phyloP scores from a whole-genome alignment of 306 rosid genomes.

The Fagus sylvatica region DNA sequence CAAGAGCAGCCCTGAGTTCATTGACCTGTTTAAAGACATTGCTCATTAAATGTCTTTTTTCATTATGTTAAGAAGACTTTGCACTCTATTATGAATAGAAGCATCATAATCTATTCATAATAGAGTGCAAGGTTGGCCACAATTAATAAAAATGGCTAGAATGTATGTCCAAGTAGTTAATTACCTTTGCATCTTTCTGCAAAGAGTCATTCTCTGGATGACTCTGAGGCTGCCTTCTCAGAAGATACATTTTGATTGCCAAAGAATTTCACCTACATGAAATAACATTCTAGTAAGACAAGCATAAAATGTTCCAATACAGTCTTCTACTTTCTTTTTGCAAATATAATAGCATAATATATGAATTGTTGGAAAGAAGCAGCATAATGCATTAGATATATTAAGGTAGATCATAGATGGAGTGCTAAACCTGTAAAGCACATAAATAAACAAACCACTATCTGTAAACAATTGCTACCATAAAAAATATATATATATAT shows the following conservation, averaged over 20 bases:
- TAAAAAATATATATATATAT: neutral
- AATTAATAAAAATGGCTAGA: neutral
- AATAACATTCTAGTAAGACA: slow-evolving; percentile 20
- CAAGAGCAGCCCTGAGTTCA: slow-evolving; percentile 65
- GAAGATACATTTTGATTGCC: slow-evolving; percentile 56
- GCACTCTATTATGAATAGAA: neutral
- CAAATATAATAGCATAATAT: neutral
- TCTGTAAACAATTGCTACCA: neutral
- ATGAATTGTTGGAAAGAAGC: neutral
- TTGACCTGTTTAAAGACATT: slow-evolving; percentile 47
- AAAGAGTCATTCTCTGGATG: slow-evolving; percentile 52
- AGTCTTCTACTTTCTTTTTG: neutral
- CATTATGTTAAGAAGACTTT: neutral
- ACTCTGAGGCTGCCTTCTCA: slow-evolving; percentile 52
- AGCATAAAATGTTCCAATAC: neutral
- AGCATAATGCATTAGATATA: neutral
- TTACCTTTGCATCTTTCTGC: slow-evolving; percentile 63
- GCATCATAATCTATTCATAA: neutral
- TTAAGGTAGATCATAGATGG: neutral
- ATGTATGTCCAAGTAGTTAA: neutral
- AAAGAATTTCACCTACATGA: slow-evolving; percentile 34
- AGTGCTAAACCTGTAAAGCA: neutral
- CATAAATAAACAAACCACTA: neutral
- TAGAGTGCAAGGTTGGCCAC: neutral
- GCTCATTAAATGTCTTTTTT: slow-evolving; percentile 3